phyloP scores from a whole-genome alignment of 2,329 filamentous ascomycete species.

The Fusarium humuli region DNA sequence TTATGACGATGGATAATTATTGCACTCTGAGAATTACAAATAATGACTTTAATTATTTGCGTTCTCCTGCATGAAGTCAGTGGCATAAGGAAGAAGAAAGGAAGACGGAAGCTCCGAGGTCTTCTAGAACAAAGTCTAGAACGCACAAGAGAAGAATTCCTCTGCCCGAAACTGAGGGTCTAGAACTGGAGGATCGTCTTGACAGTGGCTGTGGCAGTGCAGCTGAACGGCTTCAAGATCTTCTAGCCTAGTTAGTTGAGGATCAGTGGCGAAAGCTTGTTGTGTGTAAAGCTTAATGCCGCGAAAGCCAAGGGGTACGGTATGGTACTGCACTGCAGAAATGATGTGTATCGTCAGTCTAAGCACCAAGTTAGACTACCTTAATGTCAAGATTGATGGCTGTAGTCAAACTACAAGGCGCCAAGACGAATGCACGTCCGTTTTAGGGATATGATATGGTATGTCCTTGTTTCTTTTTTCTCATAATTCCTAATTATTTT shows the following conservation, averaged over 20 bases:
- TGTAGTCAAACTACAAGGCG: background rate
- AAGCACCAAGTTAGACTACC: background rate
- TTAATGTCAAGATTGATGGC: background rate
- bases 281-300: slow-evolving; percentile 38
- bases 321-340: background rate
- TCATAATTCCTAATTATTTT: background rate
- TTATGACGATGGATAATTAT: background rate
- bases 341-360: background rate
- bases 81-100: background rate
- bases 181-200: slow-evolving; percentile 19
- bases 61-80: background rate
- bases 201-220: slow-evolving; percentile 2
- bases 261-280: slow-evolving; percentile 35
- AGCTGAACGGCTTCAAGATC: slow-evolving; percentile 4
- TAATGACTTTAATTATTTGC: background rate
- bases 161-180: slow-evolving; percentile 10
- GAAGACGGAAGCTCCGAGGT: background rate
- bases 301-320: slow-evolving; percentile 7
- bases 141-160: background rate
- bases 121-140: slow-evolving; percentile 21
- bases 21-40: slow-evolving; percentile 8
- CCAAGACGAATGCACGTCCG: slow-evolving; percentile 14
- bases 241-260: background rate
- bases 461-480: background rate
- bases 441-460: slow-evolving; percentile 12